phyloP scores from a whole-genome alignment of 1,284 basidiomycete genomes.

The Testicularia cyperi region DNA sequence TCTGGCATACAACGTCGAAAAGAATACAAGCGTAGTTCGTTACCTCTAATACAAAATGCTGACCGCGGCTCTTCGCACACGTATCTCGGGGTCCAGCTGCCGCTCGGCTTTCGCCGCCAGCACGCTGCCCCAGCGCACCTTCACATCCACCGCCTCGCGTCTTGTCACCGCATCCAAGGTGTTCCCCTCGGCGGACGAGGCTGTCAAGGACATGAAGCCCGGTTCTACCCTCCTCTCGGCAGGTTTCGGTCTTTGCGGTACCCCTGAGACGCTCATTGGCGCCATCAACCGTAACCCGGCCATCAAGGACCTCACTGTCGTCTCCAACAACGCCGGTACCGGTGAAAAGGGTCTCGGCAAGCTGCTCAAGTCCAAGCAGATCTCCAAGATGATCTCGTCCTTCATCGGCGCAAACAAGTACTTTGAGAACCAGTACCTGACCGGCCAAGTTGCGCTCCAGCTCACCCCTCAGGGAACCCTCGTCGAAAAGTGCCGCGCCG shows the following conservation, averaged over 20 bases:
- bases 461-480: constrained; percentile 67
- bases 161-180: constrained; percentile 34
- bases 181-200: constrained; percentile 43
- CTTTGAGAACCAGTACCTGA: constrained; percentile 54
- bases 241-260: constrained; percentile 58
- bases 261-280: constrained; percentile 55
- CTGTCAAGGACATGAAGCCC: constrained; percentile 50
- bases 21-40: neutral
- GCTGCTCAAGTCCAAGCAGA: constrained; percentile 44
- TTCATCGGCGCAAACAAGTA: constrained; percentile 58
- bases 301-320: constrained; percentile 51
- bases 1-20: too few relatives aligned
- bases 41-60: constrained; percentile 4
- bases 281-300: constrained; percentile 41
- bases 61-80: constrained; percentile 16
- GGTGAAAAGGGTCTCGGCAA: constrained; percentile 53
- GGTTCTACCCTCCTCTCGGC: constrained; percentile 50
- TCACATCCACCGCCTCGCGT: constrained; percentile 6
- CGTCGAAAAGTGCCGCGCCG: constrained; percentile 84
- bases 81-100: neutral
- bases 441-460: constrained; percentile 51
- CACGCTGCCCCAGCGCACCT: constrained; percentile 17
- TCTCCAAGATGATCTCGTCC: constrained; percentile 52
- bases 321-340: constrained; percentile 58
- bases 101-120: constrained; percentile 7